Percentiles rank a stretch among this genome's conserved stretches.
phyloP scores from a whole-genome alignment of 176 grass and related monocot genomes.

The Pontederia crassipes region DNA sequence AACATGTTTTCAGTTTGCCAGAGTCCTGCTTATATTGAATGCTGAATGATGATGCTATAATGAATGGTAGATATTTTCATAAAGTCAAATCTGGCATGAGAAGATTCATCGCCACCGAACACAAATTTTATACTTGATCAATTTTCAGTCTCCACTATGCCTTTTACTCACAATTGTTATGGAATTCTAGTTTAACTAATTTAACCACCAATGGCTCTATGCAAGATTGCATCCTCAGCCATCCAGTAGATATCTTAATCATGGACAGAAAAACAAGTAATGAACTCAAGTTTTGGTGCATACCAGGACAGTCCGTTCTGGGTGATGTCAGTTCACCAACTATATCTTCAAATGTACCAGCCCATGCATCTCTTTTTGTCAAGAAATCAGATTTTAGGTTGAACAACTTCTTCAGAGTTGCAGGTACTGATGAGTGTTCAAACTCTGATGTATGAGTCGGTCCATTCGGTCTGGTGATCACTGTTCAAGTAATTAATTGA shows the following conservation, averaged over 20 bases:
- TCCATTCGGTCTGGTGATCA: constrained; percentile 38
- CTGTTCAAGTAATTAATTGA: constrained; percentile 14
- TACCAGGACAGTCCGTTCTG: constrained; percentile 82
- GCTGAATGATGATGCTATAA: too few relatives aligned
- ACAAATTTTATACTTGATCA: too few relatives aligned
- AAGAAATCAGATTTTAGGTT: constrained; percentile 69
- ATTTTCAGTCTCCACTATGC: too few relatives aligned
- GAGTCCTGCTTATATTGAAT: too few relatives aligned
- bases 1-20: too few relatives aligned
- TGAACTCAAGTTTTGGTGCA: not conserved
- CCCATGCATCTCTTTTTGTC: constrained; percentile 80
- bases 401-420: constrained; percentile 82
- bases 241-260: not conserved
- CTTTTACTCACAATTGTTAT: too few relatives aligned
- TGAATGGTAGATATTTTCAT: too few relatives aligned
- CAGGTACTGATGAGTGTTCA: constrained; percentile 89
- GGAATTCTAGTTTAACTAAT: not conserved
- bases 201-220: not conserved
- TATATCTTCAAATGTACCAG: constrained; percentile 74
- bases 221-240: not conserved
- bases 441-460: constrained; percentile 56
- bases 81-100: too few relatives aligned
- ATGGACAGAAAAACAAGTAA: not conserved
- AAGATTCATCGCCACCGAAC: too few relatives aligned
- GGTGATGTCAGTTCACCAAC: constrained; percentile 43